Evolutionary conservation across 1,139 yeast genomes (phyloP).

Genomic region (Geotrichum histeridarum): DNA sequence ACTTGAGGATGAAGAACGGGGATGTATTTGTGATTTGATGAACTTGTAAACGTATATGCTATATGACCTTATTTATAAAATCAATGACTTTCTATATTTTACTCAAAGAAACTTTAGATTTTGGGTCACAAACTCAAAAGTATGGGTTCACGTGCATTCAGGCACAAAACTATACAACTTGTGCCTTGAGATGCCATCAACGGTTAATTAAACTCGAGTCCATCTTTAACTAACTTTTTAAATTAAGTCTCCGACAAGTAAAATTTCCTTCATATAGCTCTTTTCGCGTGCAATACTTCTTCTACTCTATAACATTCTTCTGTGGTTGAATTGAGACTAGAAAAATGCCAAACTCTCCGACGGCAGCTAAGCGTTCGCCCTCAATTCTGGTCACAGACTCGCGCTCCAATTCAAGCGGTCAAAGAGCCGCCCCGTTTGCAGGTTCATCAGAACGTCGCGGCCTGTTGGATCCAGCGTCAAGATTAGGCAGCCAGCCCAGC

Average conservation of each 20-base stretch:
- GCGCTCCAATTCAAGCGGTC: conserved; percentile 34
- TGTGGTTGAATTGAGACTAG: neutral
- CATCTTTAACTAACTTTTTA: neutral
- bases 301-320: neutral
- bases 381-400: conserved; percentile 89
- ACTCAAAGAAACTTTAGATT: no score
- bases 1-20: conserved; percentile 55
- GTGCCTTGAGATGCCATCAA: neutral
- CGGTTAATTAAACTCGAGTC: neutral
- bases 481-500: no score
- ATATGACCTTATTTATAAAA: no score
- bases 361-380: conserved; percentile 81
- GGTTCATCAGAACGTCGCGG: no score
- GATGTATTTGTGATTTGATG: conserved; percentile 34
- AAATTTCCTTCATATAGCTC: no score
- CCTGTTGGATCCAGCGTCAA: no score
- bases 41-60: neutral
- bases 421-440: no score
- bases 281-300: no score
- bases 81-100: no score
- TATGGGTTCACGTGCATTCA: no score
- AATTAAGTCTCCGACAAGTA: neutral
- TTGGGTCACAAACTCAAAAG: no score
- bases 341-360: conserved; percentile 38
- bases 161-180: neutral